These are phyloP conservation scores for Quercus alba DNA, from an alignment of 306 rosid genomes.

Conservation along the genomic window DNA sequence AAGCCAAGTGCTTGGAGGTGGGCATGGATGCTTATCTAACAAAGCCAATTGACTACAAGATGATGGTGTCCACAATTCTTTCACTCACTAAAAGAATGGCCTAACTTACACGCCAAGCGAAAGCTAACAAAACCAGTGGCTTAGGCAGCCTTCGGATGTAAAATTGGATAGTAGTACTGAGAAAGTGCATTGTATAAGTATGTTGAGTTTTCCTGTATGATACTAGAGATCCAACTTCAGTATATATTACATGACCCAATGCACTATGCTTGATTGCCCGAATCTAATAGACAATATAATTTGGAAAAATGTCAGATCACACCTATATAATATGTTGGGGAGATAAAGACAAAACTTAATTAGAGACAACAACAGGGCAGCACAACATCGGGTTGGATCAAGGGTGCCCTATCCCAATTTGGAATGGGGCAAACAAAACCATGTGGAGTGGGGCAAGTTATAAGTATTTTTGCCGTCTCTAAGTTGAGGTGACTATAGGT, in stretches of 20 bases:
- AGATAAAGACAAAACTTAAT: too few species aligned
- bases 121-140: conserved; percentile 20
- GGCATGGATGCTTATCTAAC: conserved; percentile 99
- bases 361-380: too few species aligned
- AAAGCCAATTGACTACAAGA: conserved; percentile 93
- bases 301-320: background rate
- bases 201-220: too few species aligned
- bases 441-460: too few species aligned
- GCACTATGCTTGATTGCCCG: background rate
- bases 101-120: conserved; percentile 17
- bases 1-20: conserved; percentile 95
- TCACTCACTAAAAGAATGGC: conserved; percentile 64
- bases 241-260: background rate
- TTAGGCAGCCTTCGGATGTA: conserved; percentile 20
- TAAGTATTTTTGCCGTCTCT: too few species aligned
- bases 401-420: too few species aligned
- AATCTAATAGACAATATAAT: background rate
- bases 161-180: background rate
- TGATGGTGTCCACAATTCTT: conserved; percentile 94
- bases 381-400: too few species aligned
- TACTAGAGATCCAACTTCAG: background rate
- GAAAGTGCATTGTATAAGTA: background rate
- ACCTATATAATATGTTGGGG: background rate
- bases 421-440: too few species aligned
- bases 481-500: too few species aligned